Evolutionary conservation across 352 stramenopile species (phyloP).

Genomic region (Nothophytophthora sp.): DNA sequence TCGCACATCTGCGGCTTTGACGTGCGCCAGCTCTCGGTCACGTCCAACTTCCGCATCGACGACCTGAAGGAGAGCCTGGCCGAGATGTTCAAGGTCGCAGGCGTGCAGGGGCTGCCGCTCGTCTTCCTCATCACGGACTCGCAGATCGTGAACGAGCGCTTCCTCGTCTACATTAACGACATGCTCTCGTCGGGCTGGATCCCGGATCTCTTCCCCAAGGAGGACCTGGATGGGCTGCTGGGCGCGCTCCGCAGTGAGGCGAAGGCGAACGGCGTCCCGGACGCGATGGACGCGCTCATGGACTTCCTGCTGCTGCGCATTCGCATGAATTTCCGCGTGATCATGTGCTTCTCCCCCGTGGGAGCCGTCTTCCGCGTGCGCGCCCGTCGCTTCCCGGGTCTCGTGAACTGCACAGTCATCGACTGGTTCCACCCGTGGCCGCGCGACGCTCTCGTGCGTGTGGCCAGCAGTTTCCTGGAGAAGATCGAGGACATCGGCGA

Average conservation of each 20-base stretch:
- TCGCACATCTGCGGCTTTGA: constrained; percentile 98
- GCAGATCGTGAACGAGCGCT: constrained; percentile 98
- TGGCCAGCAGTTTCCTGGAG: constrained; percentile 95
- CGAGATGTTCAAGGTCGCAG: constrained; percentile 96
- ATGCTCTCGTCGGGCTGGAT: constrained; percentile 97
- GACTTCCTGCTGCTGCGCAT: constrained; percentile 97
- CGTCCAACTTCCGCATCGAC: constrained; percentile 96
- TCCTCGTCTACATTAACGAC: constrained; percentile 99
- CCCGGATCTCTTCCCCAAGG: constrained; percentile 96
- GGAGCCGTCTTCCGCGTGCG: constrained; percentile 96
- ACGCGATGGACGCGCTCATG: constrained; percentile 94
- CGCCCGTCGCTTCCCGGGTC: constrained; percentile 94
- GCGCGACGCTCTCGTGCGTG: constrained; percentile 95
- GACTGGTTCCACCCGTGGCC: constrained; percentile 99
- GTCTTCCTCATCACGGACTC: constrained; percentile 99
- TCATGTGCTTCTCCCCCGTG: constrained; percentile 98
- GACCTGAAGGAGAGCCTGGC: constrained; percentile 97
- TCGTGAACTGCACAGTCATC: constrained; percentile 98
- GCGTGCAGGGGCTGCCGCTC: constrained; percentile 92
- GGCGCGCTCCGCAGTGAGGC: constrained; percentile 93
- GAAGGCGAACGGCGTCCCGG: constrained; percentile 93
- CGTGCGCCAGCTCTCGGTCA: constrained; percentile 95
- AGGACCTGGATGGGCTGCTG: constrained; percentile 95
- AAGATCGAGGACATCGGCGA: constrained; percentile 94
- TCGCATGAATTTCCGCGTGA: constrained; percentile 94